phyloP scores from a whole-genome alignment of 768 basidiomycete genomes.

The Tephrocybe sp. region DNA sequence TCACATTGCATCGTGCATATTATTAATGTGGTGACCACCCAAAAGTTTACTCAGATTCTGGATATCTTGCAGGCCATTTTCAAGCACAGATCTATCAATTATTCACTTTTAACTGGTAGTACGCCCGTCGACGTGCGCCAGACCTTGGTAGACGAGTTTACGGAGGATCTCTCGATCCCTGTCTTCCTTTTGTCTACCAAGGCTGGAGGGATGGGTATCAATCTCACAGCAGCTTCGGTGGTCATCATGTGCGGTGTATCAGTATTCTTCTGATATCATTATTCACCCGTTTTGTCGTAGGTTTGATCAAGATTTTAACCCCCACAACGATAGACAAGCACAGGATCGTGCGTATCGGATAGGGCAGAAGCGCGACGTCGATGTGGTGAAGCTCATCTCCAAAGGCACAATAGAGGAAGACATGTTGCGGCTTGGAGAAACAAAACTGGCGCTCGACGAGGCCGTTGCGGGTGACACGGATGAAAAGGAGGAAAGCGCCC shows the following conservation, averaged over 20 bases:
- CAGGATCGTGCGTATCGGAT: slow-evolving; percentile 98
- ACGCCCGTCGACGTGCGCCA: slow-evolving; percentile 94
- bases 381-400: slow-evolving; percentile 91
- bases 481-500: slow-evolving; percentile 56
- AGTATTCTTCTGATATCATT: neutral
- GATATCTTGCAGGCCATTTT: slow-evolving; percentile 89
- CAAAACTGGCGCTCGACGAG: slow-evolving; percentile 89
- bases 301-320: slow-evolving; percentile 99
- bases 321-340: slow-evolving; percentile 96
- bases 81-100: slow-evolving; percentile 67
- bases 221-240: slow-evolving; percentile 91
- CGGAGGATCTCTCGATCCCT: slow-evolving; percentile 78
- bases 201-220: slow-evolving; percentile 96
- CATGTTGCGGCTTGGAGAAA: slow-evolving; percentile 85
- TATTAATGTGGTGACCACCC: neutral
- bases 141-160: slow-evolving; percentile 93
- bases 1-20: neutral
- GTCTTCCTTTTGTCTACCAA: slow-evolving; percentile 92
- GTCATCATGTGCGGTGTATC: slow-evolving; percentile 73
- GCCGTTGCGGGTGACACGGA: slow-evolving; percentile 85
- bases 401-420: slow-evolving; percentile 95
- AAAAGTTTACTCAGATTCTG: slow-evolving; percentile 90
- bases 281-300: slow-evolving; percentile 30
- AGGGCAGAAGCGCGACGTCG: slow-evolving; percentile 91
- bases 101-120: slow-evolving; percentile 84